These are phyloP conservation scores for Fomitiporia mediterranea DNA, from an alignment of 1,284 basidiomycete species.

Conservation along the genomic window DNA sequence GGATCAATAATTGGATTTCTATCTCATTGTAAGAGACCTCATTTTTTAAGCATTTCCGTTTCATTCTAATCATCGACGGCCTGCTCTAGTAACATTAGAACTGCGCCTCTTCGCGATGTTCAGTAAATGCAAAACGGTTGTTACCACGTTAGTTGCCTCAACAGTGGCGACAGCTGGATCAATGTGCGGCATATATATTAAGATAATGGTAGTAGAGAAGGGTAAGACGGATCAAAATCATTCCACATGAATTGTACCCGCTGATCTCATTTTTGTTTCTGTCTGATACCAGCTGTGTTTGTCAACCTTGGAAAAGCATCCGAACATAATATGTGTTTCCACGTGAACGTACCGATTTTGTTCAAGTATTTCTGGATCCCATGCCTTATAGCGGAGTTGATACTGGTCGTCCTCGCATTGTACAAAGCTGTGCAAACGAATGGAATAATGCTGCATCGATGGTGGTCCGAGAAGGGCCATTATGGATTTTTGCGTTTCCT, in stretches of 20 bases:
- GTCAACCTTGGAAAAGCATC: not conserved
- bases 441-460: not conserved
- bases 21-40: not conserved
- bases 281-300: not conserved
- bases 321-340: not conserved
- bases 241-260: not conserved
- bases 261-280: not conserved
- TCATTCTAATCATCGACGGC: not conserved
- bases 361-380: slow-evolving; percentile 9
- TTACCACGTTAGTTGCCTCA: not conserved
- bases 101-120: slow-evolving; percentile 9
- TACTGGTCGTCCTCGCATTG: not conserved
- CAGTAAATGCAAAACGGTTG: not conserved
- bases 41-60: not conserved
- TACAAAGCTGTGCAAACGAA: slow-evolving; percentile 1
- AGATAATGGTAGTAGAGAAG: not conserved
- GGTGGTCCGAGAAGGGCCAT: slow-evolving; percentile 1
- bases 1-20: slow-evolving; percentile 5
- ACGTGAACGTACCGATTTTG: not conserved
- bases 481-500: slow-evolving; percentile 3
- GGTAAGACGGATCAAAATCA: not conserved
- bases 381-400: not conserved
- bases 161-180: not conserved
- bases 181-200: not conserved
- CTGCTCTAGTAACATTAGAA: slow-evolving; percentile 4